Percentiles rank a stretch among this genome's conserved stretches.
Conservation (phyloP, 192 early-diverging fungal genomes). For the Coemansia reversa region DNA sequence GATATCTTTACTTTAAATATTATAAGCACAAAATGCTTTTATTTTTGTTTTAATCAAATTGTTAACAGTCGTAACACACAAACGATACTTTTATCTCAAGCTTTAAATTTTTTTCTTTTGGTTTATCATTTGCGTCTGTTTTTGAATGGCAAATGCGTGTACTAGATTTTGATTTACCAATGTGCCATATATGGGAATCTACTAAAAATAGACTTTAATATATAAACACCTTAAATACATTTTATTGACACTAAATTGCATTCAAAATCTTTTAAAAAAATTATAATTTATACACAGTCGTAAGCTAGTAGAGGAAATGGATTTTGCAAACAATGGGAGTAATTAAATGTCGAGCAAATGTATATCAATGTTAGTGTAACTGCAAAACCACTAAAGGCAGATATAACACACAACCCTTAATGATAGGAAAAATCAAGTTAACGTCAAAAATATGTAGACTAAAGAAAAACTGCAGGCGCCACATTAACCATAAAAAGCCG, state of each 20-base stretch:
- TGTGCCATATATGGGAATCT: not conserved
- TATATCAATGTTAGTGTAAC: not conserved
- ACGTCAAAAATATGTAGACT: not conserved
- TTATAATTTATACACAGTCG: too few relatives aligned
- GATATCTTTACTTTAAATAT: not conserved
- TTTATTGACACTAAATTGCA: too few relatives aligned
- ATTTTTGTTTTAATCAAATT: too few relatives aligned
- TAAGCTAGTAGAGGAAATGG: too few relatives aligned
- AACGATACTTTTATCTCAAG: not conserved
- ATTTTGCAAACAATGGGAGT: not conserved
- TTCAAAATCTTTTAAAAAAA: too few relatives aligned
- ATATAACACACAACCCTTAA: not conserved
- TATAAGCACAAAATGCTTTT: not conserved
- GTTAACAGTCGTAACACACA: not conserved
- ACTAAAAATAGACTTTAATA: not conserved
- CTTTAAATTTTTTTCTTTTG: not conserved
- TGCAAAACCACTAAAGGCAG: not conserved
- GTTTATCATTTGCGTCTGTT: not conserved
- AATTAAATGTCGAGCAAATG: not conserved
- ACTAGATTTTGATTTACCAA: not conserved
- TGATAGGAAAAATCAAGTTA: not conserved
- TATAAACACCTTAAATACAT: too few relatives aligned
- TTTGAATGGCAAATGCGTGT: not conserved
- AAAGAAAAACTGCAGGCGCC: not conserved
- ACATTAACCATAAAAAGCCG: not conserved